These are phyloP conservation scores for Arachis hypogaea DNA, from an alignment of 306 rosid genomes.

Conservation along the genomic window DNA sequence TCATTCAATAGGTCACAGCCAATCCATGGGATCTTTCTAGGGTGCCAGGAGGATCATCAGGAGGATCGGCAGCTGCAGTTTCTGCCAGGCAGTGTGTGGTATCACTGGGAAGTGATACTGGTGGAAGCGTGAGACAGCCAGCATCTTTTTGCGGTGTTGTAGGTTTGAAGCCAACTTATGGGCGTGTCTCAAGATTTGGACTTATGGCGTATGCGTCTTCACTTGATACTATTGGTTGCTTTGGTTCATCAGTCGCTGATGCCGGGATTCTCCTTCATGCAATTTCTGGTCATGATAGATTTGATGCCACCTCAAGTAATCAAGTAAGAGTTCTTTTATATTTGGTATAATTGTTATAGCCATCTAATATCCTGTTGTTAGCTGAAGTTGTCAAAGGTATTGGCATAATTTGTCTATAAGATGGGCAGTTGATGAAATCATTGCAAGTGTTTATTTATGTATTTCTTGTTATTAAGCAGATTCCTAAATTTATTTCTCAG, in stretches of 20 bases:
- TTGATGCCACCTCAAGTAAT: slow-evolving; percentile 91
- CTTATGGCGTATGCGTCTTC: slow-evolving; percentile 98
- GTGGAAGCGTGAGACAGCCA: slow-evolving; percentile 99
- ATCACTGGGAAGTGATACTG: slow-evolving; percentile 96
- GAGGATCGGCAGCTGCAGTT: slow-evolving; percentile 98
- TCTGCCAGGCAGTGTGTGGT: slow-evolving; percentile 94
- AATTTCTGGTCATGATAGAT: slow-evolving; percentile 85
- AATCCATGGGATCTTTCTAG: slow-evolving; percentile 95
- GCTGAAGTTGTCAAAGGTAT: slow-evolving; percentile 2
- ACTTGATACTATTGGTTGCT: slow-evolving; percentile 98
- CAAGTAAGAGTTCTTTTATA: slow-evolving; percentile 51
- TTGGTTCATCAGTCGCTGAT: slow-evolving; percentile 88
- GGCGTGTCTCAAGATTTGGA: slow-evolving; percentile 93
- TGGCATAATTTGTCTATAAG: slow-evolving; percentile 13
- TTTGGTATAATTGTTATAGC: slow-evolving; percentile 24
- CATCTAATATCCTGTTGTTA: slow-evolving; percentile 23
- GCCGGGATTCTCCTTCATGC: slow-evolving; percentile 88
- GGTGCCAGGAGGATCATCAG: slow-evolving; percentile 98
- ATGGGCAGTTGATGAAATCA: slow-evolving; percentile 7
- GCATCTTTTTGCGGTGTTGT: slow-evolving; percentile 98
- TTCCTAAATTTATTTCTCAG: slow-evolving; percentile 51
- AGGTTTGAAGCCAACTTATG: slow-evolving; percentile 96
- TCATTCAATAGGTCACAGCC: slow-evolving; percentile 92
- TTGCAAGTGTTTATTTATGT: slow-evolving; percentile 13
- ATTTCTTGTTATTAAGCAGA: slow-evolving; percentile 24